Evolutionary conservation across 2,329 filamentous ascomycete genomes (phyloP), one percentile per base, ranked within the genome.

Genomic region (Xylaria sp.): DNA sequence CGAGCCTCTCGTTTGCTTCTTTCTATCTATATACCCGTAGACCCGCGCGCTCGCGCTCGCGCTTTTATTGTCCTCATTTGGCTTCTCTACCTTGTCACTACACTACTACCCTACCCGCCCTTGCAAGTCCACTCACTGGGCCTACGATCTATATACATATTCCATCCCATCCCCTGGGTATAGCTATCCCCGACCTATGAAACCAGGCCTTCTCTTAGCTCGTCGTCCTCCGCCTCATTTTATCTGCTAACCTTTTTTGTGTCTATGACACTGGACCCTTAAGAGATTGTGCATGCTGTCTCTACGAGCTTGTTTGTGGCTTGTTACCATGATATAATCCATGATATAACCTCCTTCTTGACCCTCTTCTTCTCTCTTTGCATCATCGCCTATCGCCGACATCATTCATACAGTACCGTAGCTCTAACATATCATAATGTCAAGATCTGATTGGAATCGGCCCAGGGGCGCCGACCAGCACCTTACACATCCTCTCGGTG

Each of bases 351-450:
- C 41, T 61, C 43, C 64, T 60, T 55, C 64, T 60, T 55, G 63
- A 51, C 52, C 67, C 56, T 49, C n/a, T 49, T 41, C n/a, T 48
- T 28, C 62, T 48, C 25, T 43, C 60, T 56, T 41, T 46, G 23
- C 23, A 18, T 56, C 60, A 33, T 56, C 41, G 9, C 59, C 49
- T 46, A 58, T 28, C 28, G 31, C 56, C 49, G 46, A 23, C 52
- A 31, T 56, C 41, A 13, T 58, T n/a, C 39, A 28, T 20, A 43
- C 33, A 20, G 20, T 43, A 56, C 15, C 39, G 20, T 43, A 56
- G n/a, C 46, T 69, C 76, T 78, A 78, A 78, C 72, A 48, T 61
- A 70, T 67, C 70, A 73, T 63, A 71, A 79, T 79, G 78, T 71
- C 71, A 69, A 72, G 71, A 39, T 55, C 71, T 13, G 71, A 72